Base-by-base conservation (phyloP, 2,329 filamentous ascomycete species). In the Scytalidium sp. region DNA sequence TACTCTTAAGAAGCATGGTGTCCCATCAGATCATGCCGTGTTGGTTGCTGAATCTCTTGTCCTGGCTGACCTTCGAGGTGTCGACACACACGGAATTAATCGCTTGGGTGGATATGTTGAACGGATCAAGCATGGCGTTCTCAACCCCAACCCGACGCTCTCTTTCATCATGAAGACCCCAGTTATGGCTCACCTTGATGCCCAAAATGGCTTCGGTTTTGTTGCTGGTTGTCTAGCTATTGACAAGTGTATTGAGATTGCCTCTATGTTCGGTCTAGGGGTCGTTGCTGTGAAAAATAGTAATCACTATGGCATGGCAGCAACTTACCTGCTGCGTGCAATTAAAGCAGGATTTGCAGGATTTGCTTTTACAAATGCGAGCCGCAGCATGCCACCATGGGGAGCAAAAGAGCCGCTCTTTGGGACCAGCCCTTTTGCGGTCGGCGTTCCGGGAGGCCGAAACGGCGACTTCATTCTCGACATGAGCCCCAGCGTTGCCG, bases 291-390 rank as follows among this genome's bases (percentile, higher is more conserved):
- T 93, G 61, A 87, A 84, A 66, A 85, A 87, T 67, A 88, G 84
- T 39, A 93, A 93, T 60, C 88, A 93, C 66, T 92, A 88, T 60
- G 89, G 89, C 48, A 94, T 94, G 88, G 79, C 79, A 3, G 88
- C 89, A 0, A 93, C 88, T 86, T 64, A 90, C 0, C 87, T 91
- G 10, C 85, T 89, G 64, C 84, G 90, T 67, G 89, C 88, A 0
- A 67, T 92, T 11, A 85, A 93, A 50, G 83, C 80, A 1, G 75
- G 76, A 32, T 83, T 88, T 79, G 84, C 88, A 86, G 55, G 56
- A 46, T 50, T 69, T 3, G 66, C 64, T 1, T 69, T 68, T 50
- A 69, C 67, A 6, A 69, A 69, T 45, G 62, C 65, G 1, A 57
- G 56, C 8, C 59, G 59, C 1, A 60, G 60, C 11, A 58, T 70